phyloP scores from a whole-genome alignment of 768 basidiomycete genomes.

The Rhizopogon vesiculosus region DNA sequence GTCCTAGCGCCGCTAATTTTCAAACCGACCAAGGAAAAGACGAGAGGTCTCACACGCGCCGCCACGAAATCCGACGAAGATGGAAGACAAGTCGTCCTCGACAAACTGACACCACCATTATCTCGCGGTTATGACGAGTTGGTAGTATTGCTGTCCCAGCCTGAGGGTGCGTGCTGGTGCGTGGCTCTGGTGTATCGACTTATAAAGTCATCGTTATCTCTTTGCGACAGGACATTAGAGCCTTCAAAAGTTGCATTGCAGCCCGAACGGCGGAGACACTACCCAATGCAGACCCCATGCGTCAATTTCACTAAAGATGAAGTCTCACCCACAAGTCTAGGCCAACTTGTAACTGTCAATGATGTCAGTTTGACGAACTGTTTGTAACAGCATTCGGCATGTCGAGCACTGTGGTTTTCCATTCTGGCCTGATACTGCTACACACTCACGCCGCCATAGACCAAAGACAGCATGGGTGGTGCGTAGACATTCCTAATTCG shows the following conservation, averaged over 20 bases:
- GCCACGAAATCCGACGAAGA: too few relatives aligned
- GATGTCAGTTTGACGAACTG: too few relatives aligned
- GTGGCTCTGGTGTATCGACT: neutral
- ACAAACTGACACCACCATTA: neutral
- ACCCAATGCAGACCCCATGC: neutral
- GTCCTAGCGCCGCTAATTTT: too few relatives aligned
- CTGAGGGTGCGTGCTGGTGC: too few relatives aligned
- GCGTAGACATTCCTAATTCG: neutral
- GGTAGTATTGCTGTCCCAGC: too few relatives aligned
- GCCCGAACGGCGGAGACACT: neutral
- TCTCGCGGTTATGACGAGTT: neutral
- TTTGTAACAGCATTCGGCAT: too few relatives aligned
- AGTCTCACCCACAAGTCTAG: neutral
- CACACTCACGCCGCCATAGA: neutral
- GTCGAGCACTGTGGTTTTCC: too few relatives aligned
- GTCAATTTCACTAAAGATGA: neutral
- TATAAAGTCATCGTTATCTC: neutral
- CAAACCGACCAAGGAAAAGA: too few relatives aligned
- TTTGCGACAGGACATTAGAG: too few relatives aligned
- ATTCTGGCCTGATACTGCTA: neutral
- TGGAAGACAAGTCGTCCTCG: neutral
- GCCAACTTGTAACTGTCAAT: neutral
- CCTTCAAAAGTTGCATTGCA: neutral
- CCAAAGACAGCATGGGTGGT: neutral
- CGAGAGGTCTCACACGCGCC: too few relatives aligned